A percentile compares a stretch with the other conserved stretches of the same genome.
Evolutionary conservation across 2,329 filamentous ascomycete species (phyloP).

Genomic region (Botrytis pseudocinerea): DNA sequence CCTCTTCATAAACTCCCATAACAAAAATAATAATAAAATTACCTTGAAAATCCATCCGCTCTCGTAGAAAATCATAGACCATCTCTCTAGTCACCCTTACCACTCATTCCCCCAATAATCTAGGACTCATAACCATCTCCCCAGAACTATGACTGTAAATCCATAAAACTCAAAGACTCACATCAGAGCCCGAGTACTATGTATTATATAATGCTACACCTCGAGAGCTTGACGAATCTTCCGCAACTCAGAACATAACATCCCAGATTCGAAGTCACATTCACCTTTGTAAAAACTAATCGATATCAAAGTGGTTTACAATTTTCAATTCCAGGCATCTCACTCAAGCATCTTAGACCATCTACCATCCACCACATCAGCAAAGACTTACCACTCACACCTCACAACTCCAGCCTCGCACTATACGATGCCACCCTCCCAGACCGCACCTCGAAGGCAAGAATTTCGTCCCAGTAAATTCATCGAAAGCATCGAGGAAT

Average conservation of each 20-base stretch:
- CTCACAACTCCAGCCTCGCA: not conserved
- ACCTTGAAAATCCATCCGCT: no score
- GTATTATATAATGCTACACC: not conserved
- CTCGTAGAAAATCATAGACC: no score
- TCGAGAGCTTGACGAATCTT: not conserved
- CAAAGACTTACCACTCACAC: not conserved
- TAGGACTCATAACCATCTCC: not conserved
- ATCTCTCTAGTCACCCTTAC: no score
- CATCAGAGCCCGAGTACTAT: not conserved
- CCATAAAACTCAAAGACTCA: not conserved
- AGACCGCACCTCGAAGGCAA: not conserved
- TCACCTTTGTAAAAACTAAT: not conserved
- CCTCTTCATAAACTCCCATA: not conserved
- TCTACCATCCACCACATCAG: not conserved
- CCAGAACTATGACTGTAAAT: not conserved
- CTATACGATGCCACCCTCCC: not conserved
- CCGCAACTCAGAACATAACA: not conserved
- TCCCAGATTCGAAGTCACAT: rapidly evolving
- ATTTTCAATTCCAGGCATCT: not conserved
- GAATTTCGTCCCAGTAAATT: not conserved
- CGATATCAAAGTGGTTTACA: rapidly evolving
- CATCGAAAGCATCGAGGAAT: not conserved
- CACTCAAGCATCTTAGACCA: not conserved
- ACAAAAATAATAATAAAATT: no score
- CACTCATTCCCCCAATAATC: not conserved